A percentile compares a stretch with the other conserved stretches of the same genome.
Evolutionary conservation across 768 basidiomycete genomes (phyloP).

Genomic region (Mycena galopus): DNA sequence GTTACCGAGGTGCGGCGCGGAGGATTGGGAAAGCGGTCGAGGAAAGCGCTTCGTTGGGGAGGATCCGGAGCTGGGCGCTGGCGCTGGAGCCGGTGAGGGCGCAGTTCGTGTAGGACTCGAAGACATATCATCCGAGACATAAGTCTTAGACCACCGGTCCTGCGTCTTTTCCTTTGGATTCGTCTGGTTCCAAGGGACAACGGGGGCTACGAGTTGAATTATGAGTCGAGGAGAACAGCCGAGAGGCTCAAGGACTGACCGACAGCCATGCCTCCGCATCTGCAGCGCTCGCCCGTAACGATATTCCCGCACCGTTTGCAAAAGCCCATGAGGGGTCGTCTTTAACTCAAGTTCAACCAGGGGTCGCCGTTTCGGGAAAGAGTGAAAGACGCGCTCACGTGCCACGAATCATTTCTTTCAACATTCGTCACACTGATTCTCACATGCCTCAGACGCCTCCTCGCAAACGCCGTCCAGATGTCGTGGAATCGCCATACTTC

Average conservation of each 20-base stretch:
- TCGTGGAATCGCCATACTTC: conserved; percentile 29
- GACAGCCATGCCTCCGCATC: conserved; percentile 84
- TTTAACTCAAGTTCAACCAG: neutral
- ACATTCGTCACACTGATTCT: neutral
- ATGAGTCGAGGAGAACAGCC: neutral
- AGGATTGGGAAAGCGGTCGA: conserved; percentile 55
- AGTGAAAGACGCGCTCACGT: conserved; percentile 38
- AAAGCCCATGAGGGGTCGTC: conserved; percentile 82
- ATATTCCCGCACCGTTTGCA: conserved; percentile 91
- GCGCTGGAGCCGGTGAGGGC: conserved; percentile 27
- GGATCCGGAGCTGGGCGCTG: conserved; percentile 36
- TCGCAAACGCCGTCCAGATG: neutral
- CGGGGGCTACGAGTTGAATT: conserved; percentile 63
- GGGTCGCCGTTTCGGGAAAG: neutral
- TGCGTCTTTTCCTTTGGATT: conserved; percentile 56
- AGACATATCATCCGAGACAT: conserved; percentile 70
- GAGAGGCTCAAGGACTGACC: conserved; percentile 63
- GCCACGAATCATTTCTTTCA: neutral
- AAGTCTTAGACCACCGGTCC: conserved; percentile 88
- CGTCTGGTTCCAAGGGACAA: conserved; percentile 72
- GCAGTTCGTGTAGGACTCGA: conserved; percentile 49
- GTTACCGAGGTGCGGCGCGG: conserved; percentile 52
- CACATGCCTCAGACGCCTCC: conserved; percentile 24
- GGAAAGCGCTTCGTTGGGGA: conserved; percentile 63
- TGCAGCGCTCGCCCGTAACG: conserved; percentile 77